These are phyloP conservation scores for Zymoseptoria brevis DNA, from an alignment of 2,329 filamentous ascomycete genomes.

Conservation along the genomic window DNA sequence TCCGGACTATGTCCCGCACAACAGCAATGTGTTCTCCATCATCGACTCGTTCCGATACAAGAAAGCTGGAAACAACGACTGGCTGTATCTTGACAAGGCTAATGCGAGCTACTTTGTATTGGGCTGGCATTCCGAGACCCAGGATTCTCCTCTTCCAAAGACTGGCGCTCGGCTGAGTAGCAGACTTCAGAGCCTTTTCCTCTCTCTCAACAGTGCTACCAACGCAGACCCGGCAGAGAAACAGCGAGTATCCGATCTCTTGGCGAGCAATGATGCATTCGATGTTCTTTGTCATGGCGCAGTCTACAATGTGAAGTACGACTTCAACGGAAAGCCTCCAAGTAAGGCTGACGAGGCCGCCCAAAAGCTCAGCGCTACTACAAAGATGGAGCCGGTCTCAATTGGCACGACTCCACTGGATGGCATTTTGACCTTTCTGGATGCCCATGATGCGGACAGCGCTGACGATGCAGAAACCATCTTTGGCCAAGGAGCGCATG, in stretches of 20 bases:
- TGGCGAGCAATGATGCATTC: not conserved
- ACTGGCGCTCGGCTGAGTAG: not conserved
- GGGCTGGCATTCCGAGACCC: conserved; percentile 7
- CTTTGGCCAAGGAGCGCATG: not conserved
- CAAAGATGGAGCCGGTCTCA: conserved; percentile 2
- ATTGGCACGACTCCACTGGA: conserved; percentile 8
- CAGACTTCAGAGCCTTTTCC: not conserved
- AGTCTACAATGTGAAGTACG: conserved; percentile 5
- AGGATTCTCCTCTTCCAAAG: conserved; percentile 10
- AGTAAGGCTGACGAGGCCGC: not conserved
- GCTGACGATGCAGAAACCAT: not conserved
- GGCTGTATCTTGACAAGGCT: conserved; percentile 2
- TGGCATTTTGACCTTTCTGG: conserved; percentile 2
- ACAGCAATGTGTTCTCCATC: conserved; percentile 7
- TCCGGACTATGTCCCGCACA: conserved; percentile 5
- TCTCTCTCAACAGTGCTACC: not conserved
- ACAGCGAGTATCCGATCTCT: not conserved
- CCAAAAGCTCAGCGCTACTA: not conserved
- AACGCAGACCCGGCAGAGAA: not conserved
- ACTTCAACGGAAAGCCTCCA: not conserved
- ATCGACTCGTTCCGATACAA: conserved; percentile 5
- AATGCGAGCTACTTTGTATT: conserved; percentile 8
- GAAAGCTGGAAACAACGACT: not conserved
- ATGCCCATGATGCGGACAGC: not conserved
- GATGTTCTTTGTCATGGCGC: conserved; percentile 5